Evolutionary conservation across 1,284 basidiomycete genomes (phyloP).

Genomic region (Trametes pubescens): DNA sequence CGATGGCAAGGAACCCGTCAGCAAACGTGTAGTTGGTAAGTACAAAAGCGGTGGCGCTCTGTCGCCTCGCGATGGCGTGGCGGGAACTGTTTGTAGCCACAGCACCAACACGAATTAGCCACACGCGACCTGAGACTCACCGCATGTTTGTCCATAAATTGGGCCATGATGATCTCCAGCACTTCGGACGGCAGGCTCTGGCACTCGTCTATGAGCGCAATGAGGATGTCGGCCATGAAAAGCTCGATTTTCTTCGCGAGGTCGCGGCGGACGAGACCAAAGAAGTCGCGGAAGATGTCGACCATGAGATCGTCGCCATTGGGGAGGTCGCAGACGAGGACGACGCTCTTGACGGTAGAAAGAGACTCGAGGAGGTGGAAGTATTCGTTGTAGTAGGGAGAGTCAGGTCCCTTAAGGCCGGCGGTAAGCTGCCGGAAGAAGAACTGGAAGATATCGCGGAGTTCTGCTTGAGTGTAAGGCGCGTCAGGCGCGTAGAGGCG

Average conservation of each 20-base stretch:
- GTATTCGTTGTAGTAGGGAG: conserved; percentile 88
- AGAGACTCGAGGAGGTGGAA: conserved; percentile 93
- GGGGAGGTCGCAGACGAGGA: conserved; percentile 91
- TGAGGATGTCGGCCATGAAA: conserved; percentile 88
- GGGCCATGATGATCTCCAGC: conserved; percentile 83
- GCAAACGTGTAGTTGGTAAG: too few relatives aligned
- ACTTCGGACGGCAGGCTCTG: conserved; percentile 79
- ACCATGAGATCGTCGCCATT: conserved; percentile 87
- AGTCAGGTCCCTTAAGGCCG: conserved; percentile 76
- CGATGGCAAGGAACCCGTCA: neutral
- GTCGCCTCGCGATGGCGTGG: too few relatives aligned
- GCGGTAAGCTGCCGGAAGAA: conserved; percentile 85
- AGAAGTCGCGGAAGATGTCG: conserved; percentile 86
- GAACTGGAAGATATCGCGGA: conserved; percentile 96
- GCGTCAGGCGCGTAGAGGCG: conserved; percentile 96
- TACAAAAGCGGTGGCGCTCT: too few relatives aligned
- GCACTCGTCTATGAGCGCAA: conserved; percentile 90
- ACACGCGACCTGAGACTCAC: conserved; percentile 49
- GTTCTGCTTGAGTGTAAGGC: conserved; percentile 89
- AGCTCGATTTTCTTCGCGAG: conserved; percentile 91
- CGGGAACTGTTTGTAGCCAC: neutral
- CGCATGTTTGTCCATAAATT: conserved; percentile 83
- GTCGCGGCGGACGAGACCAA: conserved; percentile 81
- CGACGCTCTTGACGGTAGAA: conserved; percentile 93
- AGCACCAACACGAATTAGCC: conserved; percentile 7